Evolutionary conservation across 805 yeast species (phyloP).

Genomic region (Yamadazyma olivae): DNA sequence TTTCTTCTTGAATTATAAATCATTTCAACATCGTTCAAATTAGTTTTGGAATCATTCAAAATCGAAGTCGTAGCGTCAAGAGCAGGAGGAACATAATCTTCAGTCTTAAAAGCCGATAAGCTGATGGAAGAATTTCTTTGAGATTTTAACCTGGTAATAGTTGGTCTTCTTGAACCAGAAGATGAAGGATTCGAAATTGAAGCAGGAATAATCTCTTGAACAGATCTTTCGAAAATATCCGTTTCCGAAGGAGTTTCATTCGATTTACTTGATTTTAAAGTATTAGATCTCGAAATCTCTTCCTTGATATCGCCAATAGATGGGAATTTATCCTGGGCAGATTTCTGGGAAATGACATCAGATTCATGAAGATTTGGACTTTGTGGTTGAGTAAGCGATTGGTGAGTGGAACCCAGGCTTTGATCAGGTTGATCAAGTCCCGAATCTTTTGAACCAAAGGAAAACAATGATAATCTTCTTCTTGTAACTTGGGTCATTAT

Average conservation of each 20-base stretch:
- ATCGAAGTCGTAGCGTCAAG: conserved; percentile 73
- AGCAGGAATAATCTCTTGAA: conserved; percentile 24
- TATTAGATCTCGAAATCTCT: not conserved
- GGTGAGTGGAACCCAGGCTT: not conserved
- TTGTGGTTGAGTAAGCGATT: not conserved
- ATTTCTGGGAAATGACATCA: no score
- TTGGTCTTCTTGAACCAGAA: conserved; percentile 12
- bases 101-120: conserved; percentile 35
- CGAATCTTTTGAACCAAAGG: conserved; percentile 13
- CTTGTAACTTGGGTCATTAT: conserved; percentile 9
- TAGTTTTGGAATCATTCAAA: conserved; percentile 55
- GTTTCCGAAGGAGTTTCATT: not conserved
- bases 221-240: conserved; percentile 40
- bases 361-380: not conserved
- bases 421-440: not conserved
- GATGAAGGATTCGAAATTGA: conserved; percentile 4
- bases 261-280: not conserved
- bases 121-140: conserved; percentile 10
- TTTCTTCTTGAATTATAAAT: conserved; percentile 58
- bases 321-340: no score
- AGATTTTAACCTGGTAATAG: conserved; percentile 11
- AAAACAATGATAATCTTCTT: conserved; percentile 18
- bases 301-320: not conserved
- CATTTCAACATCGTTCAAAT: conserved; percentile 69
- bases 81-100: conserved; percentile 78